Conservation (phyloP, 345 rosid genomes). For the Mallotus nudiflorus region DNA sequence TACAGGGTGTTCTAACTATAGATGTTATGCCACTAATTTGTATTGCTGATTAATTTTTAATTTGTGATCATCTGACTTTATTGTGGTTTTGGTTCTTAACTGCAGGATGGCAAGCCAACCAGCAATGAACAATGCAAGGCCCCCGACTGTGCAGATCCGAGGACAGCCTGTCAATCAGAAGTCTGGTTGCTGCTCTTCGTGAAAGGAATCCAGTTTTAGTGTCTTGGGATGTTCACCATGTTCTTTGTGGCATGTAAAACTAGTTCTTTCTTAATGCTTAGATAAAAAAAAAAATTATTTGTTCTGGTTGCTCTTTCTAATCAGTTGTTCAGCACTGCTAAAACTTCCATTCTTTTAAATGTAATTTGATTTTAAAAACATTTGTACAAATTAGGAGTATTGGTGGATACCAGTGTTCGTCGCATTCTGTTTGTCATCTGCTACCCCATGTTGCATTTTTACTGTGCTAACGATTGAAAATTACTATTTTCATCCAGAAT, state of each 20-base stretch:
- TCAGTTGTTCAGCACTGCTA: constrained; percentile 25
- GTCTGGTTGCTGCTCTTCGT: constrained; percentile 73
- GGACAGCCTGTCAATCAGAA: constrained; percentile 74
- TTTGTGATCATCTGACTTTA: too few relatives aligned
- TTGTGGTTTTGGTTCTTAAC: neutral
- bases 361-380: constrained; percentile 39
- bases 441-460: too few relatives aligned
- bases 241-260: constrained; percentile 47
- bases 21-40: neutral
- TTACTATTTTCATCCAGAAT: too few relatives aligned
- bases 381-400: constrained; percentile 58
- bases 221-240: constrained; percentile 23
- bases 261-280: constrained; percentile 34
- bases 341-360: constrained; percentile 51
- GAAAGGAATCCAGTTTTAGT: constrained; percentile 12
- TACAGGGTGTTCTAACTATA: neutral
- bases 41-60: constrained; percentile 1
- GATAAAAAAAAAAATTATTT: constrained; percentile 32
- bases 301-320: constrained; percentile 24
- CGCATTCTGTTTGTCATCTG: constrained; percentile 8
- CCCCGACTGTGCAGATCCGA: constrained; percentile 65
- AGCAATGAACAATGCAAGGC: constrained; percentile 57
- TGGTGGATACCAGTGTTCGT: constrained; percentile 34
- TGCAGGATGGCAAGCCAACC: constrained; percentile 86
- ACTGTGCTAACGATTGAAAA: too few relatives aligned